Base-by-base conservation (phyloP, 1,284 basidiomycete genomes). In the Ustilago tritici region DNA sequence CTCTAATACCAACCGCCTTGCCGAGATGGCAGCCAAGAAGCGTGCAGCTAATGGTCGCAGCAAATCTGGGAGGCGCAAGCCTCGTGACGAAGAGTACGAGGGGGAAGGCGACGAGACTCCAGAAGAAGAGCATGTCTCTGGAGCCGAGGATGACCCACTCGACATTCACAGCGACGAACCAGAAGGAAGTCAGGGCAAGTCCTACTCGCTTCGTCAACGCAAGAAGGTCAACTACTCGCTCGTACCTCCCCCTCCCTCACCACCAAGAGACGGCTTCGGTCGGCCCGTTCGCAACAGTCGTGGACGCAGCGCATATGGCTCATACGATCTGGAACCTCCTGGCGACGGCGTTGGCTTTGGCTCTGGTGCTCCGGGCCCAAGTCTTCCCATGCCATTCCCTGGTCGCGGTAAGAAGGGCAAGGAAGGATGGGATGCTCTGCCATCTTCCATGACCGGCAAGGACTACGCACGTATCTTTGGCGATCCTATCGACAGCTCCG, bases 211-310 rank as follows among this genome's bases (percentile, higher is more conserved):
- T n/a, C 82, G 84, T 35, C 69, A 78, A 55, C 80, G 84, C 58
- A 85, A 85, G 54, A 82, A 82, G 65, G 76, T 85, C 72, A 83
- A 85, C 67, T 85, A 85, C 57, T 78, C 81, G 47, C 69, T 84
- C 35, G 70, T 81, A 2, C 65, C 82, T n/a, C 80, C 84, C 14
- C 83, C 82, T 34, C 50, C 78, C 1, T 70, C 72, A 36, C 81
- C 82, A 14, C 64, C 65, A 36, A 70, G 81, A 46, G 79, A 84
- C 32, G 83, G 82, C 19, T 84, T 84, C 40, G 83, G 83, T 7
- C 79, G 81, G 15, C 50, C 70, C 14, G 68, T 83, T 46, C 72
- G 72, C 43, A 67, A 67, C 61, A 64, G 55, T 17, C 65, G 70
- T 28, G 65, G 70, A 12, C 65, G 62, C 38, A 58, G 66, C 43